Percentiles rank a stretch among this genome's conserved stretches.
Conservation (phyloP, 2,329 filamentous ascomycete genomes). For the Ciborinia camelliae region DNA sequence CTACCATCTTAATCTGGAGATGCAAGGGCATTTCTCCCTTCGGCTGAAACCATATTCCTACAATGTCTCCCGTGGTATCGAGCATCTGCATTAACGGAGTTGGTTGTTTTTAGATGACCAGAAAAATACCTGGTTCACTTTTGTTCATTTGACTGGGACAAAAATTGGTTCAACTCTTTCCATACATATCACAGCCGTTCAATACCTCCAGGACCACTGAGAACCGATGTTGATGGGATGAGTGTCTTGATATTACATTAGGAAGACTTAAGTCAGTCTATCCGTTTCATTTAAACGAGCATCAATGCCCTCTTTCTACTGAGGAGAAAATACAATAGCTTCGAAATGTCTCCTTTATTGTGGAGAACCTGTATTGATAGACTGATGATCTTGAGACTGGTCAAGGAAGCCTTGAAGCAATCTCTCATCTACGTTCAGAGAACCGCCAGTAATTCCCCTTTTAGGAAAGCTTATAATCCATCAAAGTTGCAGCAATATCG, state of each 20-base stretch:
- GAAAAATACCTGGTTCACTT: background rate
- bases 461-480: background rate
- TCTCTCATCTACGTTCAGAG: background rate
- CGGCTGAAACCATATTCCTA: background rate
- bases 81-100: background rate
- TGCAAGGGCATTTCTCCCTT: background rate
- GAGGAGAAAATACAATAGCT: background rate
- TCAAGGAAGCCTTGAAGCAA: background rate
- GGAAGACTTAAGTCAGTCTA: background rate
- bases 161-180: background rate
- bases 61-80: no score
- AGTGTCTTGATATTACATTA: background rate
- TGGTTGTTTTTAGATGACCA: background rate
- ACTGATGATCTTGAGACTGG: background rate
- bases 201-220: background rate
- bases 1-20: background rate
- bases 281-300: background rate
- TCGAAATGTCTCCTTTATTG: background rate
- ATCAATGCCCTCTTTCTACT: background rate
- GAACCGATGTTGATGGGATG: background rate
- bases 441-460: background rate
- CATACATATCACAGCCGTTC: background rate
- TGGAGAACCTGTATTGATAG: background rate
- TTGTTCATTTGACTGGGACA: background rate
- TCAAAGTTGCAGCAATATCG: background rate